Evolutionary conservation across 768 basidiomycete genomes (phyloP).

Genomic region (Scleroderma citrinum): DNA sequence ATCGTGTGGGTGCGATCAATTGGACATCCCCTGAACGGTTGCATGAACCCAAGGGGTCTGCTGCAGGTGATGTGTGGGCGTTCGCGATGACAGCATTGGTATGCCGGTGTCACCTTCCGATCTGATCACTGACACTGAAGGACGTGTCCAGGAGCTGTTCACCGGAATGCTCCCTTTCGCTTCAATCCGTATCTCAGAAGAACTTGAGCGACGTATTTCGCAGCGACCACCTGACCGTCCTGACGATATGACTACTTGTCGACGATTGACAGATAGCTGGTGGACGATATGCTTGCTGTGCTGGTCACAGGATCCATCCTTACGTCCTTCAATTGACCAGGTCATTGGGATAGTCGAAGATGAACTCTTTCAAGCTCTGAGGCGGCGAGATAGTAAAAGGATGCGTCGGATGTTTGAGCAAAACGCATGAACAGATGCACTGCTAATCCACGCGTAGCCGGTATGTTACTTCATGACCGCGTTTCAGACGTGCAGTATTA

Average conservation of each 20-base stretch:
- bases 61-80: not conserved
- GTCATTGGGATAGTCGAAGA: not conserved
- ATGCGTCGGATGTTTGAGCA: no score
- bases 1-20: no score
- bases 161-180: not conserved
- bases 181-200: not conserved
- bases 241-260: not conserved
- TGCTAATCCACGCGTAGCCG: no score
- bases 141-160: not conserved
- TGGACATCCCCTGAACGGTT: no score
- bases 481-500: no score
- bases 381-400: no score
- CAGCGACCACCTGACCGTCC: not conserved
- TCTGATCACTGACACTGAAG: not conserved
- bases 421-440: no score
- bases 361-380: no score
- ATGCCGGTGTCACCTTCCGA: not conserved
- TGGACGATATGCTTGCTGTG: not conserved
- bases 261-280: not conserved
- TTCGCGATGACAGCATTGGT: not conserved
- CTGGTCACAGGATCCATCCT: not conserved
- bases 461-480: no score
- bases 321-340: not conserved
- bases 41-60: not conserved
- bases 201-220: not conserved